Evolutionary conservation across 2,329 filamentous ascomycete genomes (phyloP).

Genomic region (Nannizziopsis arthrosporioides): DNA sequence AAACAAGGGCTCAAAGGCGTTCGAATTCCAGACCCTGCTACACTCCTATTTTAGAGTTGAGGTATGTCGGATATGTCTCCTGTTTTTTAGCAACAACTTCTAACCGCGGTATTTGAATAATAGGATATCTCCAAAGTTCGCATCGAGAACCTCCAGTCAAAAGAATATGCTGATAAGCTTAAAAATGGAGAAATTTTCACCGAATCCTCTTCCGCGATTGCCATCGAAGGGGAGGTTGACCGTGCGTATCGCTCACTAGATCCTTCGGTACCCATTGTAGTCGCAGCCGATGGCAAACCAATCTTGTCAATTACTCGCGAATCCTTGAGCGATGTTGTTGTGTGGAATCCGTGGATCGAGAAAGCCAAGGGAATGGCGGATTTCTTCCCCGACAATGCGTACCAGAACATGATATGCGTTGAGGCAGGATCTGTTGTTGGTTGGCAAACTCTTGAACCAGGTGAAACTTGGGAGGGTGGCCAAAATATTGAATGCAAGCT

Average conservation of each 20-base stretch:
- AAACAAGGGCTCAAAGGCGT: constrained; percentile 70
- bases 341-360: constrained; percentile 94
- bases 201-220: constrained; percentile 52
- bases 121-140: constrained; percentile 68
- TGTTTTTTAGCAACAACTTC: not conserved
- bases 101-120: not conserved
- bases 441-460: constrained; percentile 76
- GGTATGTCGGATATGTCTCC: constrained; percentile 41
- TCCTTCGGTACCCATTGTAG: constrained; percentile 36
- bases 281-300: constrained; percentile 42
- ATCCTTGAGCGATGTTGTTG: constrained; percentile 74
- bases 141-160: constrained; percentile 63
- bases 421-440: constrained; percentile 74
- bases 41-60: constrained; percentile 80
- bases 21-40: constrained; percentile 83
- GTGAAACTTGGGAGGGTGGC: constrained; percentile 56
- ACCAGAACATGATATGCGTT: constrained; percentile 86
- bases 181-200: constrained; percentile 51
- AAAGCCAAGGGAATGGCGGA: constrained; percentile 74
- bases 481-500: constrained; percentile 42
- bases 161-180: constrained; percentile 76
- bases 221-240: constrained; percentile 70
- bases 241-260: constrained; percentile 64
- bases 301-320: constrained; percentile 67
- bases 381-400: constrained; percentile 80